Conservation (phyloP, 192 early-diverging fungal species). For the Thamnidium elegans region DNA sequence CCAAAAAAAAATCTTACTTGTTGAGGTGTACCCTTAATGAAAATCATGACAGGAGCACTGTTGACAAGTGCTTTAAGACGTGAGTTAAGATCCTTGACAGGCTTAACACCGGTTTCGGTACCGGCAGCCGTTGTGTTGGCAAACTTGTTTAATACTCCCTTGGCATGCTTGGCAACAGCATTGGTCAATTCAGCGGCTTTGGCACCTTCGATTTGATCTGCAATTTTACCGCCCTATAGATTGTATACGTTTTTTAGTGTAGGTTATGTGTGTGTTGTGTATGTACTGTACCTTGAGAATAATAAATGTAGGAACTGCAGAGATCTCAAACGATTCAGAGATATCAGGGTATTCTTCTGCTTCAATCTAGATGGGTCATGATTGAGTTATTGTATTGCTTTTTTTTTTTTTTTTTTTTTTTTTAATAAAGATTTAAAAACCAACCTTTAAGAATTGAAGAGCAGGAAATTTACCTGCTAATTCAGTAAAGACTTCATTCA, state of each 20-base stretch:
- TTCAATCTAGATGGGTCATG: constrained; percentile 56
- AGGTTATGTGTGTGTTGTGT: too few species aligned
- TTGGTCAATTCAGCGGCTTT: constrained; percentile 80
- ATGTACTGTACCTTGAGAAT: constrained; percentile 61
- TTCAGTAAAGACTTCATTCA: constrained; percentile 90
- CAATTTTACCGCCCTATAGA: constrained; percentile 42
- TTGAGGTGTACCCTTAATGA: constrained; percentile 88
- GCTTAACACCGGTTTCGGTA: constrained; percentile 22
- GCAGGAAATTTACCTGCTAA: constrained; percentile 73
- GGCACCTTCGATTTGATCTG: constrained; percentile 85
- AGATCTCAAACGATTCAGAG: constrained; percentile 86
- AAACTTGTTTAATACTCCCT: constrained; percentile 35
- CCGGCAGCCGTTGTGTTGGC: constrained; percentile 34
- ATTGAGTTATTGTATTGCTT: too few species aligned
- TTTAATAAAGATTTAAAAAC: not conserved
- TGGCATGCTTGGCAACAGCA: constrained; percentile 64
- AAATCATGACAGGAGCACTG: constrained; percentile 82
- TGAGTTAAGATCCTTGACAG: constrained; percentile 57
- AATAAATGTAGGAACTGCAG: constrained; percentile 88
- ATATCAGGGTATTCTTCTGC: constrained; percentile 89
- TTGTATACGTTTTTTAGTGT: not conserved
- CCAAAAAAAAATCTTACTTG: constrained; percentile 9
- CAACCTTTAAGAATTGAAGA: constrained; percentile 75
- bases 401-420: not conserved
- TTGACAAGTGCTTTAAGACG: constrained; percentile 68